A percentile compares a stretch with the other conserved stretches of the same genome.
Conservation (phyloP, 2,329 filamentous ascomycete genomes). For the Ophiostoma fasciatum region DNA sequence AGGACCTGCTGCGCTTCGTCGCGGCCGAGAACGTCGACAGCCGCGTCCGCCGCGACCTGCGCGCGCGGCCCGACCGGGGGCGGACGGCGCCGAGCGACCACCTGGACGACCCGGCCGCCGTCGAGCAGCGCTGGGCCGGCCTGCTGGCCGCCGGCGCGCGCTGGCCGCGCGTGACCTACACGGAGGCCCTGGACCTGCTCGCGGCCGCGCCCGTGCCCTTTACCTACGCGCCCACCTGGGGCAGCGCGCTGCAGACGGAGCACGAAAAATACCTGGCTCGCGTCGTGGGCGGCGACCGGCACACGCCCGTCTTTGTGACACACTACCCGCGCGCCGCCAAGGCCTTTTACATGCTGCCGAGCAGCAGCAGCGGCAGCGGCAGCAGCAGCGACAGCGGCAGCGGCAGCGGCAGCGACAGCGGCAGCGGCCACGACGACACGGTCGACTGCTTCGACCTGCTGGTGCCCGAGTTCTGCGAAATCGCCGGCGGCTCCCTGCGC, state of each 20-base stretch:
- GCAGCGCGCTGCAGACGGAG: constrained; percentile 66
- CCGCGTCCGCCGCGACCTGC: constrained; percentile 30
- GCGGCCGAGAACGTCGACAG: constrained; percentile 24
- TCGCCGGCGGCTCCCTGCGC: constrained; percentile 79
- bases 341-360: constrained; percentile 58
- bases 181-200: constrained; percentile 57
- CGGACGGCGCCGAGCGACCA: constrained; percentile 14
- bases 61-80: constrained; percentile 24
- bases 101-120: constrained; percentile 23
- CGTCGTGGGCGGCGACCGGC: constrained; percentile 26
- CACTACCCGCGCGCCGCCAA: constrained; percentile 83
- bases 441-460: constrained; percentile 86
- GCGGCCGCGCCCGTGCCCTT: constrained; percentile 45
- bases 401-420: background rate
- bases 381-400: background rate
- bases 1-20: constrained; percentile 55
- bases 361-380: background rate
- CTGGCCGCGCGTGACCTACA: constrained; percentile 79
- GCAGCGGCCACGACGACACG: constrained; percentile 26
- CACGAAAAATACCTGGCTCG: constrained; percentile 82
- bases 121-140: constrained; percentile 58
- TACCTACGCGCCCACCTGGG: constrained; percentile 51
- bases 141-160: constrained; percentile 33
- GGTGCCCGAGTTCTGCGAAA: constrained; percentile 71
- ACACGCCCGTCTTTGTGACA: constrained; percentile 72